Evolutionary conservation across 1,139 yeast genomes (phyloP).

Genomic region (Magnusiomyces paraingens): DNA sequence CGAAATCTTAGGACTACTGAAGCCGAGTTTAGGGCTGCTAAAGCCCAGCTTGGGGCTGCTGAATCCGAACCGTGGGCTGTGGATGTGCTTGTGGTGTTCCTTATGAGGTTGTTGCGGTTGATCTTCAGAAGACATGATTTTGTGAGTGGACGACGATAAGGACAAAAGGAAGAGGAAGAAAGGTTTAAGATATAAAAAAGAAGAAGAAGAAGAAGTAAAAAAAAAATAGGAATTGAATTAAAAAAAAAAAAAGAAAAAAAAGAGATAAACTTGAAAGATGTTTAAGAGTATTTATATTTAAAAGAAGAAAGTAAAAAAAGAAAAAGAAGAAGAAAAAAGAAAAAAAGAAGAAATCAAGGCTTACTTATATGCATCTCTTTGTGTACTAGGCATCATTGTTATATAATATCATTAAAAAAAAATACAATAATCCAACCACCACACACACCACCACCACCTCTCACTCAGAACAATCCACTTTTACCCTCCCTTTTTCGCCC

Average conservation of each 20-base stretch:
- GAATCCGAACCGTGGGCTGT: neutral
- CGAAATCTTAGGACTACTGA: neutral
- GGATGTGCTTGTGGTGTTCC: neutral
- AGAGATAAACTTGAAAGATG: too few relatives aligned
- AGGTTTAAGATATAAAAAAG: too few relatives aligned
- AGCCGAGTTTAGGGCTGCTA: constrained; percentile 1
- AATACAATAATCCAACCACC: neutral
- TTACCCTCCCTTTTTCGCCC: too few relatives aligned
- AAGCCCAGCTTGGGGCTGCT: neutral
- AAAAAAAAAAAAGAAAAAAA: too few relatives aligned
- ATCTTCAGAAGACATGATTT: too few relatives aligned
- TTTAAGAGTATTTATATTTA: neutral
- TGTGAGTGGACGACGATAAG: neutral
- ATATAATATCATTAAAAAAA: neutral
- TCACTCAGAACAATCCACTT: too few relatives aligned
- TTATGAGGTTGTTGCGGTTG: neutral
- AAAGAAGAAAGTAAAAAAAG: neutral
- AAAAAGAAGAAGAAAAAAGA: neutral
- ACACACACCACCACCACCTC: neutral
- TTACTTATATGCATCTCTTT: neutral
- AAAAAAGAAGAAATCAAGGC: neutral
- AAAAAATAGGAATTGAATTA: too few relatives aligned
- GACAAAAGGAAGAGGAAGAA: neutral
- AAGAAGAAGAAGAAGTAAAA: too few relatives aligned
- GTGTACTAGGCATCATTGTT: neutral